phyloP scores from a whole-genome alignment of 75 land plant genomes.

The Adiantum capillusveneris region DNA sequence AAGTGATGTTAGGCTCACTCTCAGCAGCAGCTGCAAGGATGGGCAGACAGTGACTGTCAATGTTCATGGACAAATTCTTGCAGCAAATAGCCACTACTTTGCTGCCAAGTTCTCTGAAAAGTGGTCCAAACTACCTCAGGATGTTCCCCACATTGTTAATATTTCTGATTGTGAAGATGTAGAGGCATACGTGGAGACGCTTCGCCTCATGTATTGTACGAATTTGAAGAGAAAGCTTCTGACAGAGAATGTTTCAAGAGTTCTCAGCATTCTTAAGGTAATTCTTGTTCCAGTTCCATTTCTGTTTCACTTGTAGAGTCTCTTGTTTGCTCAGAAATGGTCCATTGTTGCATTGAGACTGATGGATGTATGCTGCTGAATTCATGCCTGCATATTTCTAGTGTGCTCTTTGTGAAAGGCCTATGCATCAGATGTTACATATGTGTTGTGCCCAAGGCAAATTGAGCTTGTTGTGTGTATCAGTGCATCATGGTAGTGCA shows the following conservation, averaged over 20 bases:
- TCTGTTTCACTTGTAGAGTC: too few species aligned
- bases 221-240: slow-evolving; percentile 65
- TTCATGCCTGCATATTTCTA: too few species aligned
- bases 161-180: slow-evolving; percentile 85
- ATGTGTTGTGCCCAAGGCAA: too few species aligned
- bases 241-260: slow-evolving; percentile 59
- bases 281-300: too few species aligned
- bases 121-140: too few species aligned
- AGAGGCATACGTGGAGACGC: slow-evolving; percentile 66
- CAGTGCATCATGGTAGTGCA: too few species aligned
- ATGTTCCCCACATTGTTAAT: slow-evolving; percentile 7
- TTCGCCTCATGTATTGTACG: slow-evolving; percentile 77
- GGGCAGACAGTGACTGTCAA: slow-evolving; percentile 50
- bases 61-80: slow-evolving; percentile 68
- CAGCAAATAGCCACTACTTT: slow-evolving; percentile 64
- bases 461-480: too few species aligned
- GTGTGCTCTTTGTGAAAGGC: too few species aligned
- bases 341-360: too few species aligned
- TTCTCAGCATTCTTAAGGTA: slow-evolving; percentile 77
- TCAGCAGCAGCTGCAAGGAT: slow-evolving; percentile 44
- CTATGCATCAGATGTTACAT: too few species aligned
- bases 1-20: slow-evolving; percentile 65
- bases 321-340: too few species aligned
- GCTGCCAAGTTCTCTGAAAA: slow-evolving; percentile 56
- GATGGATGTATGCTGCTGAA: too few species aligned